Evolutionary conservation across 1,284 basidiomycete genomes (phyloP), one percentile per base, ranked within the genome.

Genomic region (Trametes polyzona): DNA sequence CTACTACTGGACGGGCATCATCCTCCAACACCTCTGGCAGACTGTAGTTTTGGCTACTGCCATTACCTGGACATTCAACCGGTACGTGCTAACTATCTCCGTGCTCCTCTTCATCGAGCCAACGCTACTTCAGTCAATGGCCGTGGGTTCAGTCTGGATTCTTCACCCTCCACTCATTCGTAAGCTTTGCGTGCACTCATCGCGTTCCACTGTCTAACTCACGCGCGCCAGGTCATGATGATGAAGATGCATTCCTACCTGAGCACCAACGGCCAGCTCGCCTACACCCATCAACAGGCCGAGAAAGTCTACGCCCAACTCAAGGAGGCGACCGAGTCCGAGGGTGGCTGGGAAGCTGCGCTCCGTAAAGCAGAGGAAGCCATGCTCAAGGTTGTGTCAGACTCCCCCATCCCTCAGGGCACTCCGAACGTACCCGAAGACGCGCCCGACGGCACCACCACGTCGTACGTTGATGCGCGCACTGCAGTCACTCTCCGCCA

Each of bases 191-290:
- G 7, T 14, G 11, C 17, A 3, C 8, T 23, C 26, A 4, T 24
- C 21, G 24, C n/a, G n/a, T 4, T 27, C 26, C 24, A 14, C 40
- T 6, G 32, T 35, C 16, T 60, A 16, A 55, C 48, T 43, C n/a
- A 57, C 26, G 46, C n/a, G 30, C 16, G 24, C 11, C 59, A 86
- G 84, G 83, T 90, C 55, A 90, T 96, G 88, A 84, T 96, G 65
- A 97, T 97, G 95, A 97, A 97, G 73, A 86, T 97, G 80, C 95
- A 98, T 75, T 97, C 95, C 16, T 99, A 98, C 74, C 86, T 94
- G 74, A 83, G 87, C 26, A 84, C 92, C 54, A 98, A 98, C 69
- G 94, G 96, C 5, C 86, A 92, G 69, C 85, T 98, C 44, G 84
- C 92, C 58, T 73, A 76, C 9, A 79, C 86, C 17, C 73, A 77